Evolutionary conservation across 73 alveolate genomes (phyloP), one percentile per base, ranked within the genome.

Genomic region (Paramecium sexaurelia): DNA sequence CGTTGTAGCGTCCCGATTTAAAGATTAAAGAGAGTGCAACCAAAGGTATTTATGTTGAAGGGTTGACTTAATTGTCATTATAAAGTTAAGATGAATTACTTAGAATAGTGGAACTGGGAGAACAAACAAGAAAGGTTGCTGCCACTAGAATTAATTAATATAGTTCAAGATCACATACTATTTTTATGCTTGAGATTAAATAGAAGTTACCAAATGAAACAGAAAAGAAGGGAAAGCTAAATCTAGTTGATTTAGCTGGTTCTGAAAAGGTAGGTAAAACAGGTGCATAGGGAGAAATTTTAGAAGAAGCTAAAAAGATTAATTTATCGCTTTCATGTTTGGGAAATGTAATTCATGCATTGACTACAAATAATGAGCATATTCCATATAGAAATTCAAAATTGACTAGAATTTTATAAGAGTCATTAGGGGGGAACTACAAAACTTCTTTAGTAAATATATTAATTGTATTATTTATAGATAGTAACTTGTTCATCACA

Each of bases 201-300:
- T 45, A 95, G 39, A 94, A 92, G 47, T 87, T 85, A 32, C 94
- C 96, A 3, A 94, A 95, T 55, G 96, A 94, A 43, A 75, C 96
- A 29, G 96, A 85, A 67, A 93, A 95, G 69, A 96, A 94, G 75
- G 99, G 99, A 61, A 95, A 92, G 35, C 85, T 97, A 19, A 95
- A 97, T 75, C 87, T 97, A 68, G 99, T 97, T n/a, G 99, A 97
- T 94, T 92, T 97, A 75, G 99, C 99, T 6, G 99, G 99, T n/a
- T 92, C 97, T 69, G 99, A 97, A 91, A 95, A 96, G 86, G 96
- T 97, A 3, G 94, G 97, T 27, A 95, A 95, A 86, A 94, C 99
- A 1, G 98, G 98, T 2, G 99, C 97, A 15, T 94, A 93, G 2
- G 99, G 99, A 2, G 92, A 95, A 35, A 95, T 95, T 43, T 87